Conservation (phyloP, 2,329 filamentous ascomycete species). For the Cladosporium halotolerans region DNA sequence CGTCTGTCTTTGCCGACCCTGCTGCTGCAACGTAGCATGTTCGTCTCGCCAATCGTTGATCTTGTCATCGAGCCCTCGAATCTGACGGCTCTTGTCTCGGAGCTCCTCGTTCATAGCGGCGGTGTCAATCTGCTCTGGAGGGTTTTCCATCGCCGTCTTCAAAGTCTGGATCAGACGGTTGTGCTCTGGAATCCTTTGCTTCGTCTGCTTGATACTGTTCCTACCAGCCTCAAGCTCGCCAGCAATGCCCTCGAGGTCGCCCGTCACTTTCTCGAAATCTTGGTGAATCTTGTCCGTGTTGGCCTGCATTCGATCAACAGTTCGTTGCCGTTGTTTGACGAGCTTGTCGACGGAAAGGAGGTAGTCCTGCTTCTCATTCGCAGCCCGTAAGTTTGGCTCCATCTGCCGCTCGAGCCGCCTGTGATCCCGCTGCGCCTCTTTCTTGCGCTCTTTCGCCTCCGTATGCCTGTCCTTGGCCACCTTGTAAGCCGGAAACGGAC, state of each 20-base stretch:
- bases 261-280: conserved; percentile 33
- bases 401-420: conserved; percentile 53
- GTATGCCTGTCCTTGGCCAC: conserved; percentile 45
- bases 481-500: conserved; percentile 60
- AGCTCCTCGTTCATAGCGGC: conserved; percentile 66
- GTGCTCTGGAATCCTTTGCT: conserved; percentile 23
- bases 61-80: conserved; percentile 42
- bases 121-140: conserved; percentile 62
- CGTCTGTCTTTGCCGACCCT: conserved; percentile 31
- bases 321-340: conserved; percentile 49
- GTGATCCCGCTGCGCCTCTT: conserved; percentile 52
- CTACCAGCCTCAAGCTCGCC: conserved; percentile 36
- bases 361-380: conserved; percentile 67
- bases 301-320: conserved; percentile 50
- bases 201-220: conserved; percentile 36
- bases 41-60: conserved; percentile 39
- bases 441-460: conserved; percentile 51
- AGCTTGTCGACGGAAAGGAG: conserved; percentile 49
- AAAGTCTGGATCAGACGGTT: conserved; percentile 53
- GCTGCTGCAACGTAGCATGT: conserved; percentile 23
- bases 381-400: conserved; percentile 62
- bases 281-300: conserved; percentile 37
- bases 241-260: conserved; percentile 28
- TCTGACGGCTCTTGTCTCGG: conserved; percentile 48
- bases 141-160: conserved; percentile 56